Percentiles rank a stretch among this genome's conserved stretches.
Evolutionary conservation across 345 rosid species (phyloP).

Genomic region (Aquilaria yunnanensis): DNA sequence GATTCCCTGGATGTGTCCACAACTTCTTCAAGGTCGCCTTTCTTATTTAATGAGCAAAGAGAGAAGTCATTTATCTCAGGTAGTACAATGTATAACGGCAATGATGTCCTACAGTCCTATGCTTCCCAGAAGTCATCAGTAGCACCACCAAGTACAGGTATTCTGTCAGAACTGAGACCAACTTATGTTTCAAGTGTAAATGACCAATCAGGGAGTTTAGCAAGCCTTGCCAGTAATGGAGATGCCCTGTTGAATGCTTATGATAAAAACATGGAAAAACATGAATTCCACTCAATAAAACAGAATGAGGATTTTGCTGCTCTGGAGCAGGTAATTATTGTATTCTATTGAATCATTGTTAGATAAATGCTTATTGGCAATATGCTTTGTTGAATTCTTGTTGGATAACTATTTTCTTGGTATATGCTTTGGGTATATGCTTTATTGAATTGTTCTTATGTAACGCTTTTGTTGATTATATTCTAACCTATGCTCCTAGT

Average conservation of each 20-base stretch:
- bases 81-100: too few species aligned
- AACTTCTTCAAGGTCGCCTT: conserved; percentile 33
- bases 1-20: conserved; percentile 70
- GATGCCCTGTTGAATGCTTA: too few species aligned
- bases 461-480: too few species aligned
- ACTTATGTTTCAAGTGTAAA: conserved; percentile 25
- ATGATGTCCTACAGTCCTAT: conserved; percentile 23
- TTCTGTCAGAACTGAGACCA: conserved; percentile 18
- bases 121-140: conserved; percentile 22
- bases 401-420: too few species aligned
- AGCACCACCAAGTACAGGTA: neutral
- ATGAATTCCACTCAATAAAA: conserved; percentile 25
- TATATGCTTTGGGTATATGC: too few species aligned
- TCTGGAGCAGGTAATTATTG: conserved; percentile 73
- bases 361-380: too few species aligned
- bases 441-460: too few species aligned
- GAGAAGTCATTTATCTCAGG: too few species aligned
- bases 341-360: neutral
- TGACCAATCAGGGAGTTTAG: conserved; percentile 26
- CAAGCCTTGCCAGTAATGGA: conserved; percentile 31
- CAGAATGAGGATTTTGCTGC: conserved; percentile 85
- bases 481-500: neutral
- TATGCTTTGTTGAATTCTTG: too few species aligned
- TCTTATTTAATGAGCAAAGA: too few species aligned
- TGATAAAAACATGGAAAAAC: too few species aligned